Conservation (phyloP, 176 grass and related monocot genomes). For the Triticum timopheevii region DNA sequence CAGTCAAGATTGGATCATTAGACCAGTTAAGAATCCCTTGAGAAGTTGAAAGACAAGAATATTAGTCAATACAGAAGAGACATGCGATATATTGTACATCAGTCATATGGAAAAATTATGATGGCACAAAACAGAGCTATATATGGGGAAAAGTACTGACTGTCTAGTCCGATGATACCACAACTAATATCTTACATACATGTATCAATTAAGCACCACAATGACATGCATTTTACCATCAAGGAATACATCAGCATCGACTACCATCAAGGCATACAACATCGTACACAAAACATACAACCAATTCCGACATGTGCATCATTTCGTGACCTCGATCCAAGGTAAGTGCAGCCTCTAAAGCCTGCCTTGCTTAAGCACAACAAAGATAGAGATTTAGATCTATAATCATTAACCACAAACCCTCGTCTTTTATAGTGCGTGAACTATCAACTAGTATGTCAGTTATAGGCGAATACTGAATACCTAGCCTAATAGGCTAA, state of each 20-base stretch:
- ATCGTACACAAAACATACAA: neutral
- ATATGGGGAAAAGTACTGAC: neutral
- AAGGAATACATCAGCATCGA: neutral
- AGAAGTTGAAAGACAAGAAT: neutral
- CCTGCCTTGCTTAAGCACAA: neutral
- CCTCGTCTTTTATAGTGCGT: neutral
- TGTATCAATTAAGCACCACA: neutral
- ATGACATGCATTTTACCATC: neutral
- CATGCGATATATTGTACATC: neutral
- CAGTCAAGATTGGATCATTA: neutral
- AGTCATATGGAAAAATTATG: neutral
- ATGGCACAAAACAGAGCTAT: neutral
- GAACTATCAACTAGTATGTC: neutral
- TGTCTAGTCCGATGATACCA: neutral
- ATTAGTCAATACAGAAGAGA: neutral
- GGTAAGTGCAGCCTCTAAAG: neutral
- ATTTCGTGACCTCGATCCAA: neutral
- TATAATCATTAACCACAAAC: neutral
- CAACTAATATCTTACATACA: neutral
- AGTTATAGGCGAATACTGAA: neutral
- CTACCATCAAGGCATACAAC: neutral
- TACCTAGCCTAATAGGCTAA: neutral
- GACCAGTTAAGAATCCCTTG: slow-evolving; percentile 5
- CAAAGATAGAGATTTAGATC: neutral
- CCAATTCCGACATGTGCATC: neutral